Base-by-base conservation (phyloP, 78 protist genomes). In the Dictyostelium capitatum region DNA sequence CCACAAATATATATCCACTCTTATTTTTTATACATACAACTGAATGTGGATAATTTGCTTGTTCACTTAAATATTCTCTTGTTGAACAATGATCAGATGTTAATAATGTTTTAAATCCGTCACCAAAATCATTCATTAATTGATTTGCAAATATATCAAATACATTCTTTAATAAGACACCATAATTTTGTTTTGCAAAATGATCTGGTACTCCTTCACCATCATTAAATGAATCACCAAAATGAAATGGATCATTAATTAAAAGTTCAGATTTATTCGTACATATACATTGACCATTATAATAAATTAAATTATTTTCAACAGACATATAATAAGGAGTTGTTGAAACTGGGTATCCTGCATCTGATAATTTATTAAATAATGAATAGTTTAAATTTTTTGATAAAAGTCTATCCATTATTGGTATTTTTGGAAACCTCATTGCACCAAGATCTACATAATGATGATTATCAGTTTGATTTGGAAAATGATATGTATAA, bases 381-480 rank as follows among this genome's bases (percentile, higher is more conserved):
- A 79, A 57, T 53, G 67, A 53, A 32, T 50, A 79, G 1, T 12
- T 12, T 59, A 30, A 20, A 19, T 54, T 12, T 37, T 1, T 1
- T 43, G 67, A 59, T 14, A 79, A 9, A 4, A 79, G 48, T 14
- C 84, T 4, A 17, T 79, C 84, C 84, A 79, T 79, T 9, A 59
- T 51, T 20, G 53, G 28, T 9, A 51, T 79, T 15, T 17, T 59
- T 32, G 84, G 84, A 8, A 57, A 30, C 9, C 84, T 9, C 84
- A 79, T 79, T 9, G 84, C 84, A 79, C 84, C 84, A 4, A 79
- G 8, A 43, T 79, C 84, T 17, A 79, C 84, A 57, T 79, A 79
- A 19, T 54, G 48, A 43, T 32, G 43, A 12, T 51, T 51, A 37
- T 37, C 43, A 37, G 43, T 37, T 37, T 37, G 43, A 37, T 37